A percentile compares a stretch with the other conserved stretches of the same genome.
Conservation (phyloP, 257 asterid species). For the Solanum stenotomum region DNA sequence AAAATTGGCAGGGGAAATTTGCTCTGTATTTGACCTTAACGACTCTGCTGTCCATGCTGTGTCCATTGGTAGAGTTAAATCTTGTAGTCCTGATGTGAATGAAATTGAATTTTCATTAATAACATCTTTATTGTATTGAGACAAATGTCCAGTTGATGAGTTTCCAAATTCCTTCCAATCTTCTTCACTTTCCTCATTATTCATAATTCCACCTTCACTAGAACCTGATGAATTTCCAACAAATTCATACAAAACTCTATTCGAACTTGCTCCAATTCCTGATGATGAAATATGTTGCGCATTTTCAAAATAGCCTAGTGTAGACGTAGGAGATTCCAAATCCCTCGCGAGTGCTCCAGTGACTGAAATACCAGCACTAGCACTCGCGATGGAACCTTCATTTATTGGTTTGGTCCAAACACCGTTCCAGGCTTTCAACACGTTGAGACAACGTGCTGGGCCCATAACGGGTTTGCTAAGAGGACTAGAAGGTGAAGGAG, state of each 20-base stretch:
- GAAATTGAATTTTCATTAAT: slow-evolving; percentile 13
- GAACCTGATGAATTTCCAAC: slow-evolving; percentile 40
- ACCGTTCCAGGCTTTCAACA: slow-evolving; percentile 49
- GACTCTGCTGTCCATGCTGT: slow-evolving; percentile 26
- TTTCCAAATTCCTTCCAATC: slow-evolving; percentile 44
- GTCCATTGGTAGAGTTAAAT: slow-evolving; percentile 17
- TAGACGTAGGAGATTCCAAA: slow-evolving; percentile 70
- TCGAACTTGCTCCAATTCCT: slow-evolving; percentile 28
- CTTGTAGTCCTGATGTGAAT: slow-evolving; percentile 15
- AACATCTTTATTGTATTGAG: slow-evolving; percentile 23
- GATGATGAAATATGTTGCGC: slow-evolving; percentile 19
- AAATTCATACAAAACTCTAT: slow-evolving; percentile 25
- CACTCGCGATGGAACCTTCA: background rate
- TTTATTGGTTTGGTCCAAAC: slow-evolving; percentile 28
- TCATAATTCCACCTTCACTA: slow-evolving; percentile 28
- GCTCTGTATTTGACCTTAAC: slow-evolving; percentile 12
- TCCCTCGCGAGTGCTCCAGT: slow-evolving; percentile 25
- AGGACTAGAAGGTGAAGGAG: slow-evolving; percentile 26
- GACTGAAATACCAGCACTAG: slow-evolving; percentile 5
- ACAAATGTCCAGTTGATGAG: slow-evolving; percentile 9
- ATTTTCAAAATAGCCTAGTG: slow-evolving; percentile 41
- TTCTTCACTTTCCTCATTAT: slow-evolving; percentile 37
- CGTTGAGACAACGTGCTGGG: slow-evolving; percentile 32
- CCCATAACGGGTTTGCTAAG: slow-evolving; percentile 12
- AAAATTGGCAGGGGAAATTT: slow-evolving; percentile 33